These are phyloP conservation scores for Acorus gramineus DNA, from an alignment of 106 monocot genomes.

Conservation along the genomic window DNA sequence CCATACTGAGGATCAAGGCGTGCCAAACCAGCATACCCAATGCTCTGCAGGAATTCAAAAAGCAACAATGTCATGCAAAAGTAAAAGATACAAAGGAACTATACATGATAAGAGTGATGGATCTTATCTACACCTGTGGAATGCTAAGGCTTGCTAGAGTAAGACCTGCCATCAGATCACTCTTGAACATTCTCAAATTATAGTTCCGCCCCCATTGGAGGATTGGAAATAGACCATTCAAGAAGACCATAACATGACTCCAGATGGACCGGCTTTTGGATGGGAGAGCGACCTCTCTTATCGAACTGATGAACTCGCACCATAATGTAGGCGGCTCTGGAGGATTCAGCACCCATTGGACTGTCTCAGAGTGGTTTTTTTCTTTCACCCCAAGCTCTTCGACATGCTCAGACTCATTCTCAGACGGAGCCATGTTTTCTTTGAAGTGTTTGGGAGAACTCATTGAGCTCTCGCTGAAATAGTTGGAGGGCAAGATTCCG, in stretches of 20 bases:
- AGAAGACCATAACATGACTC: slow-evolving; percentile 3
- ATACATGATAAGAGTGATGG: background rate
- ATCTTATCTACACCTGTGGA: slow-evolving; percentile 54
- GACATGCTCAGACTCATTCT: slow-evolving; percentile 1
- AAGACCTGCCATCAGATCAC: slow-evolving; percentile 81
- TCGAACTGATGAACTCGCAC: slow-evolving; percentile 31
- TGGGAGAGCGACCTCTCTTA: slow-evolving; percentile 13
- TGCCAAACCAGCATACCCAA: slow-evolving; percentile 84
- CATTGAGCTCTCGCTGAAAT: slow-evolving; percentile 10
- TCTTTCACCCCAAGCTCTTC: slow-evolving; percentile 1
- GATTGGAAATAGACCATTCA: slow-evolving; percentile 50
- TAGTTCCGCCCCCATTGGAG: slow-evolving; percentile 67
- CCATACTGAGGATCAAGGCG: slow-evolving; percentile 87
- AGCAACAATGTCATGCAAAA: background rate
- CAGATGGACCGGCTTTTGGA: slow-evolving; percentile 3
- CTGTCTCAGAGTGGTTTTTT: background rate
- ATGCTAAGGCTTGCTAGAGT: slow-evolving; percentile 96
- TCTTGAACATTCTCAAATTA: slow-evolving; percentile 37
- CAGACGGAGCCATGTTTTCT: slow-evolving; percentile 20
- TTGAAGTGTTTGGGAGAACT: slow-evolving; percentile 97
- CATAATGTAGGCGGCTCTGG: slow-evolving; percentile 48
- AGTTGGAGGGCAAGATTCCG: no score
- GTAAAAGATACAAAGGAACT: background rate
- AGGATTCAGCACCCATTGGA: slow-evolving; percentile 35
- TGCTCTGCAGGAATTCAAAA: slow-evolving; percentile 42